phyloP scores from a whole-genome alignment of 768 basidiomycete species.

The Leccinum fibrillosum region DNA sequence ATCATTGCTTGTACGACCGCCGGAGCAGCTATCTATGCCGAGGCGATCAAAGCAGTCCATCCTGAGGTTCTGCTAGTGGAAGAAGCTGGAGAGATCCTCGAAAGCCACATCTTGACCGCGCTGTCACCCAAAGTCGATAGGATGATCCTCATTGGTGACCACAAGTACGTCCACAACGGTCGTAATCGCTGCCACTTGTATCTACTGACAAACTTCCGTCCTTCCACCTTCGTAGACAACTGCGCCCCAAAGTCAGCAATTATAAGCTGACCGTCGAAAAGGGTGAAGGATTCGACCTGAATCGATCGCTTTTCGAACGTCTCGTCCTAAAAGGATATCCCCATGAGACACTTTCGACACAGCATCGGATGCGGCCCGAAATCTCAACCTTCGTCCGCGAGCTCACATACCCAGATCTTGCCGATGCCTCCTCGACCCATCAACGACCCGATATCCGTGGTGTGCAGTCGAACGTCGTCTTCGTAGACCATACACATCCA shows the following conservation, averaged over 20 bases:
- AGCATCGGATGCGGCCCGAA: slow-evolving; percentile 75
- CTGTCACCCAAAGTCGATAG: slow-evolving; percentile 45
- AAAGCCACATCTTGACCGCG: slow-evolving; percentile 62
- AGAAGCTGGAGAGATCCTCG: slow-evolving; percentile 71
- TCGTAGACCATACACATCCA: slow-evolving; percentile 54
- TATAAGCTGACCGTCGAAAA: slow-evolving; percentile 66
- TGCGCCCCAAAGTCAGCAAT: slow-evolving; percentile 69
- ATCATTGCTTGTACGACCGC: slow-evolving; percentile 72
- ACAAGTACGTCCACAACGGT: slow-evolving; percentile 46
- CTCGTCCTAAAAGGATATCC: slow-evolving; percentile 60
- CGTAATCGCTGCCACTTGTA: neutral
- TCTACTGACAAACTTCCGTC: too few relatives aligned
- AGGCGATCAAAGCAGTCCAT: slow-evolving; percentile 39
- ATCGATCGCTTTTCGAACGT: slow-evolving; percentile 65
- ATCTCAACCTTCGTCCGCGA: slow-evolving; percentile 59
- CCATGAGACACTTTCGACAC: slow-evolving; percentile 50
- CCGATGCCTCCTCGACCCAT: slow-evolving; percentile 49
- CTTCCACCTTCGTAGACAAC: slow-evolving; percentile 41
- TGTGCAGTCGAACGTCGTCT: slow-evolving; percentile 55
- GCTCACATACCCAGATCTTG: slow-evolving; percentile 66
- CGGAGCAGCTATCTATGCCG: slow-evolving; percentile 57
- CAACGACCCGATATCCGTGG: slow-evolving; percentile 52
- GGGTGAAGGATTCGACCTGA: slow-evolving; percentile 64
- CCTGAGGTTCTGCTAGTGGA: slow-evolving; percentile 61
- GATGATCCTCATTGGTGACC: slow-evolving; percentile 67